Base-by-base conservation (phyloP, 2,329 filamentous ascomycete genomes). In the Alternaria conjuncta region DNA sequence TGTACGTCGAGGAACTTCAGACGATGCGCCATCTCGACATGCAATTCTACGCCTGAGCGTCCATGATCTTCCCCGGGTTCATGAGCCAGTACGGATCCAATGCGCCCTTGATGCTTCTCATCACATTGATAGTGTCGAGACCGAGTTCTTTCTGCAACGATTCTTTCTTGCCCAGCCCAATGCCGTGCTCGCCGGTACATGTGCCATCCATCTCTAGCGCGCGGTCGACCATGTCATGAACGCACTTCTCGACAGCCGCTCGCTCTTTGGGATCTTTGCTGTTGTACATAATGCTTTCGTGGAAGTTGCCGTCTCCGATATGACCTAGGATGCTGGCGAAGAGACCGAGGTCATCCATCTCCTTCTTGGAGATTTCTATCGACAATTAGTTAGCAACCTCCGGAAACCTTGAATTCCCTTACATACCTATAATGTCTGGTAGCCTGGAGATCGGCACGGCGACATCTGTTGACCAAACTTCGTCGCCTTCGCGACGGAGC, bases 161-260 rank as follows among this genome's bases (percentile, higher is more conserved):
- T 61, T 89, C 88, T 81, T 96, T 97, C 82, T 97, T 97, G 15
- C 92, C 93, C 79, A 95, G 88, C 21, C 93, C 94, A 64, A 97
- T 86, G 1, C 92, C 92, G 78, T 97, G 93, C 79, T 97, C 94
- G 26, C 93, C 94, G 75, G 94, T 96, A 78, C 92, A 96, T 6
- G 94, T 97, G 2, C 94, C 93, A 63, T 97, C 94, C 94, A 97
- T 97, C 68, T 95, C 92, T 23, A 97, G 80, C 3, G 94, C 94
- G n/a, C 93, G 88, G 70, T 91, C 87, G 20, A 97, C 93, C 94
- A 97, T 97, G 71, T 93, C 90, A 76, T 94, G 89, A 50, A 97
- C 93, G 67, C 92, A 93, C 58, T 85, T 86, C 77, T 96, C 92
- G 2, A 96, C 93, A 69, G 91, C 92, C 45, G 86, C 89, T 60